Evolutionary conservation across 2,329 filamentous ascomycete genomes (phyloP), one percentile per base, ranked within the genome.

Genomic region (Periconia sp.): DNA sequence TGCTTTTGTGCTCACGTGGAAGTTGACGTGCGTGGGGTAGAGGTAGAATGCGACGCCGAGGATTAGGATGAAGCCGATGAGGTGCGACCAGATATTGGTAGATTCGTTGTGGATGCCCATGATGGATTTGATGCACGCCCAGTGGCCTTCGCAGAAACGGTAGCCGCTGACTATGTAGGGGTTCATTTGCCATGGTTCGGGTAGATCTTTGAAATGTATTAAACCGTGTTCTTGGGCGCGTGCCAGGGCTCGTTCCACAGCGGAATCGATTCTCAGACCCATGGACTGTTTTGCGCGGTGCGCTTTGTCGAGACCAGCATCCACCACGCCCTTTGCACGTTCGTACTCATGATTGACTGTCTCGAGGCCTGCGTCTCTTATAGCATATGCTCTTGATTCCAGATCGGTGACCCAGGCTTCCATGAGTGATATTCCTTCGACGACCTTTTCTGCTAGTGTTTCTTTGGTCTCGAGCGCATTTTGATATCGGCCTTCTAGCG

Each of bases 11-110:
- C 91, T 95, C 57, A 91, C 80, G 45, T 85, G 86, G 77, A 97
- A 99, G 72, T 95, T 93, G 66, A 86, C 82, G 60, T 90, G 92
- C 47, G 86, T 86, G 0, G 94, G 94, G 74, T 99, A 99, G 74
- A 96, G 95, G 78, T 96, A 96, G 63, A 99, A 93, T 52, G 94
- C 94, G 42, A 97, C 83, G 13, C 91, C 81, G 37, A 97, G 82
- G 45, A 99, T 90, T 57, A 97, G 81, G 31, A 97, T 69, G n/a
- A 97, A 82, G 17, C 94, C 94, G 30, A 99, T 82, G 13, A 89
- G 85, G 71, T 99, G 94, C 1, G 92, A 93, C 94, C 94, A 99
- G 69, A 99, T 99, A 76, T 99, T 99, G 79, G 97, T 88, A 41
- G 89, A 84, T 76, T 99, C 94, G 75, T 99, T 99, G 59, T 91